Base-by-base conservation (phyloP, 139 green algal species). In the Haematococcus sp. region DNA sequence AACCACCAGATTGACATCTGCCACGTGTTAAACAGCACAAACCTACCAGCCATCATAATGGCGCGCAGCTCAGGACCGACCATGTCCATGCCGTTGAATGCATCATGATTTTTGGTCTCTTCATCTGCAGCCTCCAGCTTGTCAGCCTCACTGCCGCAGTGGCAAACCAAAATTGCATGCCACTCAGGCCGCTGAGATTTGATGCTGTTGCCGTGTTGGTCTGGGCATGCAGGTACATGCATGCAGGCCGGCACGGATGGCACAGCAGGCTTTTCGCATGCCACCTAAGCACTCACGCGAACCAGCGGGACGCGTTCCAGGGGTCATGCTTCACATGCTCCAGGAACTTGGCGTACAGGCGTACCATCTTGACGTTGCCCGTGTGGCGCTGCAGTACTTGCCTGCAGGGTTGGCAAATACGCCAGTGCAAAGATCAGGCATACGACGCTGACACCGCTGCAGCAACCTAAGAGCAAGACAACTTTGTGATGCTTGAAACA, bases 301-400 rank as follows among this genome's bases (percentile, higher is more conserved):
- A 80, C 70, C 66, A 83, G 23, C 74, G 77, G 22, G 73, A 27
- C 0, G 78, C 82, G 7, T 17, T 46, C 75, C 75, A 87, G 0
- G 82, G 78, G 55, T 87, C 76, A 22, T 72, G 74, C 25, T 78
- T 77, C 25, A 86, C 64, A 11, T 63, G 25, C 67, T 85, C 80
- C 20, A 85, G 71, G 71, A 85, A 85, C 32, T 65, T 66, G 46
- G 54, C 81, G 56, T 86, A 86, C 66, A 66, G 58, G 25, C 72
- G 68, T 3, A 86, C 66, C 64, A 86, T 75, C 46, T 80, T 77
- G 35, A 63, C 46, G 46, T 68, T 74, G 19, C 19, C 73, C 7
- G 68, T 52, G 59, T 86, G 80, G 7, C 78, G 63, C 49, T 79
- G 61, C 30, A 86, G 59, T 13, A 86, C 40, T 3, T 27, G 49